These are phyloP conservation scores for Trametes sanguinea DNA, from an alignment of 768 basidiomycete genomes.

Conservation along the genomic window DNA sequence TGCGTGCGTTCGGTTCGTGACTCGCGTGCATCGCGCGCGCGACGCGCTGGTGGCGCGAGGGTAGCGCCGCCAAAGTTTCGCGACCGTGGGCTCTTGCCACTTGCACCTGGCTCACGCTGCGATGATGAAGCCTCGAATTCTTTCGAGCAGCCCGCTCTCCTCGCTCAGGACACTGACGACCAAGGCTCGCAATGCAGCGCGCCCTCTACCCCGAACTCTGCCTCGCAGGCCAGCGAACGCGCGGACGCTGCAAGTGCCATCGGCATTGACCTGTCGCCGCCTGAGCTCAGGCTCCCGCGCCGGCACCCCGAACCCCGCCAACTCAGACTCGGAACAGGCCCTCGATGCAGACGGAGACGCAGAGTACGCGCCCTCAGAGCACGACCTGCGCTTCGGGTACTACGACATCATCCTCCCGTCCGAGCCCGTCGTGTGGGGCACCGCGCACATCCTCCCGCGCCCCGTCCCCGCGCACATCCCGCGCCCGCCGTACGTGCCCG, in stretches of 20 bases:
- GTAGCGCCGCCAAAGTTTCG: too few relatives aligned
- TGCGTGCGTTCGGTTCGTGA: too few relatives aligned
- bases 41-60: too few relatives aligned
- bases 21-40: too few relatives aligned
- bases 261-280: too few relatives aligned
- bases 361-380: conserved; percentile 20
- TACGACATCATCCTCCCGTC: conserved; percentile 66
- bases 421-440: conserved; percentile 66
- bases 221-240: background rate
- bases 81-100: too few relatives aligned
- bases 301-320: background rate
- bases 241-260: too few relatives aligned
- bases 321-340: background rate
- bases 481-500: conserved; percentile 47
- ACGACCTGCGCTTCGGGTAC: conserved; percentile 41
- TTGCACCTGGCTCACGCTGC: too few relatives aligned
- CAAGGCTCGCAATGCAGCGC: too few relatives aligned
- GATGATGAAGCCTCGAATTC: too few relatives aligned
- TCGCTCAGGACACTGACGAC: too few relatives aligned
- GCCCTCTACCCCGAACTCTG: background rate
- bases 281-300: background rate
- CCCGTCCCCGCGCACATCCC: conserved; percentile 56
- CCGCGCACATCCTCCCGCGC: conserved; percentile 58
- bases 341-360: background rate
- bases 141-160: too few relatives aligned